A percentile compares a stretch with the other conserved stretches of the same genome.
Conservation (phyloP, 2,329 filamentous ascomycete genomes). For the Colletotrichum chrysophilum region DNA sequence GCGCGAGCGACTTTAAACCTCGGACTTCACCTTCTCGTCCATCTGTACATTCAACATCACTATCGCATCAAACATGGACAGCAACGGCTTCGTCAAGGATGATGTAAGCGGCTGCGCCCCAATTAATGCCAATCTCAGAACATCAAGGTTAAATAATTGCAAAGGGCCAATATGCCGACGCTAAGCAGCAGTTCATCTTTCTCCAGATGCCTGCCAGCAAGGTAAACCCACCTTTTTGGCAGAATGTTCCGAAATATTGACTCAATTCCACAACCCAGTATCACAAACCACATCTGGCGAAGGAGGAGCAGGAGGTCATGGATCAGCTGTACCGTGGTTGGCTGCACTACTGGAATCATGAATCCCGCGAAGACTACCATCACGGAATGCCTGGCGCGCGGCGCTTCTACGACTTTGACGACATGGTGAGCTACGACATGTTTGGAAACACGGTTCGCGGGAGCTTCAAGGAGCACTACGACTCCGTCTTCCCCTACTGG, state of each 20-base stretch:
- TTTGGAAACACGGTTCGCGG: background rate
- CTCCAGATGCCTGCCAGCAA: background rate
- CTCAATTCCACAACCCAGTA: background rate
- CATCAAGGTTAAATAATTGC: too few species aligned
- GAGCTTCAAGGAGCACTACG: background rate
- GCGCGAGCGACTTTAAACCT: too few species aligned
- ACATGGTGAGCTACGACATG: background rate
- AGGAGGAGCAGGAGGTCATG: background rate
- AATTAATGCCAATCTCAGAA: too few species aligned
- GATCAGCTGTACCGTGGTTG: background rate
- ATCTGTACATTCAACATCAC: too few species aligned
- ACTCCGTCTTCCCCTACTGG: background rate
- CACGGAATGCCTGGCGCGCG: background rate
- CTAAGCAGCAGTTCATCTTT: background rate
- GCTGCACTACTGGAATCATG: background rate
- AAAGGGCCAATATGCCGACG: too few species aligned
- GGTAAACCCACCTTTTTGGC: background rate
- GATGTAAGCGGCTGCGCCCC: too few species aligned
- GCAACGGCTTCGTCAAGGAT: too few species aligned
- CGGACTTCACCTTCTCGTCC: too few species aligned
- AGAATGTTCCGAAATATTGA: background rate
- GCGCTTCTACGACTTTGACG: background rate
- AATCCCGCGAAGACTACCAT: background rate
- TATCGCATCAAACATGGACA: too few species aligned
- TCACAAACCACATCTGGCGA: background rate